Conservation (phyloP, 306 rosid genomes). For the Aeschynomene evenia region DNA sequence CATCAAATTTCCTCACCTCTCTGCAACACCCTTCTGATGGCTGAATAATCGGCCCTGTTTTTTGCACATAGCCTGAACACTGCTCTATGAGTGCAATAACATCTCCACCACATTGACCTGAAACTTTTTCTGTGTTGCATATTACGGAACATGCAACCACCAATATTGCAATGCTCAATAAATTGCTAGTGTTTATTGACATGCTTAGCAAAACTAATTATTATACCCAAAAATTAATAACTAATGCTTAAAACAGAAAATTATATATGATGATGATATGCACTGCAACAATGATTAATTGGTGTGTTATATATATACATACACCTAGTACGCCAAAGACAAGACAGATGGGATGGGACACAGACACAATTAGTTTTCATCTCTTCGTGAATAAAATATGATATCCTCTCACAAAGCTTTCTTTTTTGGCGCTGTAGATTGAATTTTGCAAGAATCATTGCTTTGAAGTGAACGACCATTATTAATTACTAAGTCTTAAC, state of each 20-base stretch:
- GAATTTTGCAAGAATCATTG: too few relatives aligned
- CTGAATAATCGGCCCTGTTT: constrained; percentile 28
- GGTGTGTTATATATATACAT: too few relatives aligned
- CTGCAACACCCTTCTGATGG: constrained; percentile 49
- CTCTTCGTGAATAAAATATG: too few relatives aligned
- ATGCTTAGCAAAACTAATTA: constrained; percentile 4
- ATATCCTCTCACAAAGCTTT: too few relatives aligned
- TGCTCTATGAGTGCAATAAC: not conserved
- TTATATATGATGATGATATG: too few relatives aligned
- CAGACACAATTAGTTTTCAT: too few relatives aligned
- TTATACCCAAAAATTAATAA: not conserved
- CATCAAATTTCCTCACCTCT: constrained; percentile 19
- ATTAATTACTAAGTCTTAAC: too few relatives aligned
- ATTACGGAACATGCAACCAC: constrained; percentile 26
- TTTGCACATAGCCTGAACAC: constrained; percentile 34
- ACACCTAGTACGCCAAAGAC: too few relatives aligned
- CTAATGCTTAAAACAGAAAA: not conserved
- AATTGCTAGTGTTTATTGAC: not conserved
- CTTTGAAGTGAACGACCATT: too few relatives aligned
- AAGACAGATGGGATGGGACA: too few relatives aligned
- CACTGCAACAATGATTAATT: too few relatives aligned
- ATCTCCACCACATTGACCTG: constrained; percentile 37
- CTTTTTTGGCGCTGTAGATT: too few relatives aligned
- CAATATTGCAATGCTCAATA: constrained; percentile 12
- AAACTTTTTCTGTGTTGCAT: constrained; percentile 26